Conservation (phyloP, 1,284 basidiomycete genomes). For the Volvariella volvacea region DNA sequence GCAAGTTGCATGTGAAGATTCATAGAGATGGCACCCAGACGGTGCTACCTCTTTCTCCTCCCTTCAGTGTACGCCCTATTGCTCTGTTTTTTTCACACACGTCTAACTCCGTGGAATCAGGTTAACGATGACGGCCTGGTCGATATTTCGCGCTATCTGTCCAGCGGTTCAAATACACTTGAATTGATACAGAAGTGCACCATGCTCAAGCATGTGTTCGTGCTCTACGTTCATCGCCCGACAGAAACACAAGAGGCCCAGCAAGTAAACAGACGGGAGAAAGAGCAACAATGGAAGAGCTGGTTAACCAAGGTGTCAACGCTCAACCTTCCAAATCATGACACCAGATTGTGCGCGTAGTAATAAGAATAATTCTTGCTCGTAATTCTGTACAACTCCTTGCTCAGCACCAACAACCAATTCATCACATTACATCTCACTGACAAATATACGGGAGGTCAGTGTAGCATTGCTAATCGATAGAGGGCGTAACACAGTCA, state of each 20-base stretch:
- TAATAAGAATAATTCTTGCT: neutral
- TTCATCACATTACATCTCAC: no score
- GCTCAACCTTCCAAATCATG: neutral
- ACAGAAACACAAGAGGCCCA: constrained; percentile 27
- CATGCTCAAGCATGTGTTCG: constrained; percentile 28
- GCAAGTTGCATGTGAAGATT: constrained; percentile 22
- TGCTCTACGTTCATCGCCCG: constrained; percentile 33
- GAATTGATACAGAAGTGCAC: constrained; percentile 26
- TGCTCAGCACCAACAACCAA: no score
- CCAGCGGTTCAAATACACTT: constrained; percentile 26
- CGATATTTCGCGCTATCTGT: constrained; percentile 31
- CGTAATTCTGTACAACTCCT: no score
- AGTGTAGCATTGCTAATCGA: no score
- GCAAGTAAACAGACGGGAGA: constrained; percentile 18
- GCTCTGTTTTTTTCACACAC: neutral
- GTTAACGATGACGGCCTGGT: constrained; percentile 31
- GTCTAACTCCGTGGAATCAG: constrained; percentile 16
- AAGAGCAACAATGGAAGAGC: constrained; percentile 28
- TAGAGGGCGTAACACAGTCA: no score
- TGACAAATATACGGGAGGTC: no score
- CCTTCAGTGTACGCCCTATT: constrained; percentile 22
- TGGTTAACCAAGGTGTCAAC: constrained; percentile 20
- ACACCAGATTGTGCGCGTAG: constrained; percentile 1
- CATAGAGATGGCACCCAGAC: constrained; percentile 15
- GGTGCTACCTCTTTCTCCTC: constrained; percentile 26